Conservation (phyloP, 176 grass and related monocot genomes). For the Cocos nucifera region DNA sequence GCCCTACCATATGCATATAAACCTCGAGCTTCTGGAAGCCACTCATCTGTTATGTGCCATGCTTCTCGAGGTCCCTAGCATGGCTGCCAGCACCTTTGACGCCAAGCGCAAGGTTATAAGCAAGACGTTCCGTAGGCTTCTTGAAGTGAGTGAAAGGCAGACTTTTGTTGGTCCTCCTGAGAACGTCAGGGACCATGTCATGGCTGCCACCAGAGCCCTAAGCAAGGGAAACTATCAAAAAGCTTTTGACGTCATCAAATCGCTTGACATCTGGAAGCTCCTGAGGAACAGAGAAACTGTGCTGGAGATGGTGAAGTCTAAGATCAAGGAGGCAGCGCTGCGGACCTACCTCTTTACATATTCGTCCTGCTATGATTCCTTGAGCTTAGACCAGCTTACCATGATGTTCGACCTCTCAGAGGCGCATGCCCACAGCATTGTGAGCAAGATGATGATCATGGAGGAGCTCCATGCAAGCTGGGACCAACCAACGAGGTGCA, state of each 20-base stretch:
- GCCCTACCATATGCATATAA: slow-evolving; percentile 99
- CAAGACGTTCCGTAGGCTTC: slow-evolving; percentile 90
- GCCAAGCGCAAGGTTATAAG: slow-evolving; percentile 51
- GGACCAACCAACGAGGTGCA: slow-evolving; percentile 82
- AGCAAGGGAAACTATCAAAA: slow-evolving; percentile 68
- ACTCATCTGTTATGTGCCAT: slow-evolving; percentile 89
- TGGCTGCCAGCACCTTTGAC: slow-evolving; percentile 67
- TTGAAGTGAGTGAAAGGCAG: slow-evolving; percentile 85
- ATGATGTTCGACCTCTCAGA: slow-evolving; percentile 81
- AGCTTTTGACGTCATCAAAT: slow-evolving; percentile 49
- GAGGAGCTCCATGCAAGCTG: slow-evolving; percentile 88
- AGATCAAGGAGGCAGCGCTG: slow-evolving; percentile 86
- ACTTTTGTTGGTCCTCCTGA: slow-evolving; percentile 89
- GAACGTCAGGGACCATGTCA: slow-evolving; percentile 83
- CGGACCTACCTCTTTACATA: slow-evolving; percentile 86
- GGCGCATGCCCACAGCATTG: slow-evolving; percentile 57
- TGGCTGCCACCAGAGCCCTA: slow-evolving; percentile 81
- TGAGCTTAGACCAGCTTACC: slow-evolving; percentile 67
- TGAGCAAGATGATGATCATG: slow-evolving; percentile 94
- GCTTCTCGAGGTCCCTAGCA: slow-evolving; percentile 89
- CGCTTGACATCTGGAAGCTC: slow-evolving; percentile 81
- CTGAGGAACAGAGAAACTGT: slow-evolving; percentile 71
- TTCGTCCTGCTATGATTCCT: slow-evolving; percentile 57
- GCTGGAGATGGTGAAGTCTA: slow-evolving; percentile 73
- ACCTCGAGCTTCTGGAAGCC: slow-evolving; percentile 89